A percentile compares a stretch with the other conserved stretches of the same genome.
These are phyloP conservation scores for Sclerotinia borealis DNA, from an alignment of 2,329 filamentous ascomycete genomes.

Conservation along the genomic window DNA sequence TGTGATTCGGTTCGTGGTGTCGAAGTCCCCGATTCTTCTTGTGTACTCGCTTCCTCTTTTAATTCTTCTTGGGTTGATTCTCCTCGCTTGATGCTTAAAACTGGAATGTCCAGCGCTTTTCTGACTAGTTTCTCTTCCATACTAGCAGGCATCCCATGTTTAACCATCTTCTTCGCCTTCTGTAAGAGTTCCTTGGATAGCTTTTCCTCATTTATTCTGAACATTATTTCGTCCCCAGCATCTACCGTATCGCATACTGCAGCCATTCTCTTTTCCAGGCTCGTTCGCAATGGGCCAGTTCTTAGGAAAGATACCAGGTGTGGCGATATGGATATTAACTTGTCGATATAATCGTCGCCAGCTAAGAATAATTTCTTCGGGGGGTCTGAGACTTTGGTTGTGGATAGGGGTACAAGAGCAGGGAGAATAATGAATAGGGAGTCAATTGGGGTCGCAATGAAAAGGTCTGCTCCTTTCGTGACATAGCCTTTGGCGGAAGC, in stretches of 20 bases:
- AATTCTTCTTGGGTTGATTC: slow-evolving; percentile 30
- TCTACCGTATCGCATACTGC: slow-evolving; percentile 76
- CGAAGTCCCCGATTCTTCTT: slow-evolving; percentile 27
- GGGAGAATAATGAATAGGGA: slow-evolving; percentile 78
- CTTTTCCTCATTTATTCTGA: slow-evolving; percentile 68
- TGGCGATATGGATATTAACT: slow-evolving; percentile 46
- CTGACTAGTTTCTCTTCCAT: slow-evolving; percentile 82
- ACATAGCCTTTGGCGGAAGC: slow-evolving; percentile 42
- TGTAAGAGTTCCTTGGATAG: slow-evolving; percentile 56
- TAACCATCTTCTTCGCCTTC: slow-evolving; percentile 68
- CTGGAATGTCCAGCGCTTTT: slow-evolving; percentile 68
- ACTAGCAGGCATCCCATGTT: slow-evolving; percentile 62
- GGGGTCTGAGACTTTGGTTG: slow-evolving; percentile 39
- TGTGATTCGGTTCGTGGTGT: slow-evolving; percentile 31
- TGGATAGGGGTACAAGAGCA: slow-evolving; percentile 48
- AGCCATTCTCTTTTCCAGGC: slow-evolving; percentile 60
- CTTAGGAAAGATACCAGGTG: slow-evolving; percentile 55
- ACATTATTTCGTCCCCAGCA: slow-evolving; percentile 80
- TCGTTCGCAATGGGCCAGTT: slow-evolving; percentile 37
- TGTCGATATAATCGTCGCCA: slow-evolving; percentile 66
- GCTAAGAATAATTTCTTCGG: slow-evolving; percentile 60
- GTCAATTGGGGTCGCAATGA: slow-evolving; percentile 78
- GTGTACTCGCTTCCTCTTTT: slow-evolving; percentile 24
- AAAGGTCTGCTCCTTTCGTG: slow-evolving; percentile 65
- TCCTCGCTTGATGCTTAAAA: slow-evolving; percentile 61